phyloP scores from a whole-genome alignment of 208 protist genomes.

The Histomonas meleagridis region DNA sequence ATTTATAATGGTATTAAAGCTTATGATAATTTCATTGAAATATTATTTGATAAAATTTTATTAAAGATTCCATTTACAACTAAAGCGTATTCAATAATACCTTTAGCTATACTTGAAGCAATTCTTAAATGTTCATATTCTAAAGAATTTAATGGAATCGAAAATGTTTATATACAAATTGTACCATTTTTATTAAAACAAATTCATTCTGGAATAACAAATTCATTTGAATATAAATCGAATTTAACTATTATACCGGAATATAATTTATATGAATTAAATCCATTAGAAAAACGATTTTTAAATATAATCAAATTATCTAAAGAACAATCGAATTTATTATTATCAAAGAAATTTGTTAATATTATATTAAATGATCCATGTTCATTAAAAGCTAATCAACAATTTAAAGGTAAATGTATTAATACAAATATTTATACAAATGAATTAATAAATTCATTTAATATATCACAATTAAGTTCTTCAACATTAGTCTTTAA shows the following conservation, averaged over 20 bases:
- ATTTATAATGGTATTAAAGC: not conserved
- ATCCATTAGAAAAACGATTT: not conserved
- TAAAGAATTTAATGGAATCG: not conserved
- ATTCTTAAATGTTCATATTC: not conserved
- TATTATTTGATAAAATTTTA: not conserved
- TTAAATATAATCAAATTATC: not conserved
- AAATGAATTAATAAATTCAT: too few species aligned
- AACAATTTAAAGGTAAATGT: too few species aligned
- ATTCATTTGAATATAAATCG: not conserved
- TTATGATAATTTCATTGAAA: not conserved
- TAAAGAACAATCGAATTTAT: not conserved
- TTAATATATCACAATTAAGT: too few species aligned
- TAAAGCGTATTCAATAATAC: not conserved
- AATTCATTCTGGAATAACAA: not conserved
- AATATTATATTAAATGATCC: too few species aligned
- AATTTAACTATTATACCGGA: not conserved
- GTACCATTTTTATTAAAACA: not conserved
- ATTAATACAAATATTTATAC: too few species aligned
- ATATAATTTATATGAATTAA: not conserved
- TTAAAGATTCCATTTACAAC: not conserved
- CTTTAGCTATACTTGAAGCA: not conserved
- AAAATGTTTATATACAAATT: not conserved
- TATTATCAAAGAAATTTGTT: not conserved
- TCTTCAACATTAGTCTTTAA: too few species aligned
- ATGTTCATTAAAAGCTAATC: too few species aligned